Evolutionary conservation across 441 rosid species (phyloP).

Genomic region (Bocquillonia castaneifolia): DNA sequence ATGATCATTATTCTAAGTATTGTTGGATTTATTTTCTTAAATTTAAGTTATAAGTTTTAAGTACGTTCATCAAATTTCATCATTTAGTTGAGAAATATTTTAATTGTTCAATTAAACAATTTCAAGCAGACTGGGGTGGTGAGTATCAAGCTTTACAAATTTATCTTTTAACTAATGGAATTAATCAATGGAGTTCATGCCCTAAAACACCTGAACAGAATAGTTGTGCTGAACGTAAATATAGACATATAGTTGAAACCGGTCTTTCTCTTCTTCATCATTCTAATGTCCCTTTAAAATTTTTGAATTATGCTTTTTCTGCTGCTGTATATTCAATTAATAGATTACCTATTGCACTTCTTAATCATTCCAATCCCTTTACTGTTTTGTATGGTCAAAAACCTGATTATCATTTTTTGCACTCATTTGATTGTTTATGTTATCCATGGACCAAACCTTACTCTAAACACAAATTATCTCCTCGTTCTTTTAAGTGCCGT

Average conservation of each 20-base stretch:
- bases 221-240: not conserved
- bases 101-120: not conserved
- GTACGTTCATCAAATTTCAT: not conserved
- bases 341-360: not conserved
- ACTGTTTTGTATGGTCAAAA: too few species aligned
- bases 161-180: not conserved
- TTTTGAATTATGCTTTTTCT: not conserved
- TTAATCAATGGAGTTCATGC: not conserved
- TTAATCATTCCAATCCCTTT: not conserved
- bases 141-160: not conserved
- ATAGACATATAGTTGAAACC: not conserved
- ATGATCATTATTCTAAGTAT: not conserved
- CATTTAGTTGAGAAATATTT: not conserved
- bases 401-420: not conserved
- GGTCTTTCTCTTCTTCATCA: not conserved
- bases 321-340: not conserved
- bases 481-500: not conserved
- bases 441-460: not conserved
- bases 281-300: not conserved
- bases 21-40: not conserved
- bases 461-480: not conserved
- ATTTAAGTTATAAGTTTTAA: not conserved
- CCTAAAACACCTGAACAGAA: not conserved
- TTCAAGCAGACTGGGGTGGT: not conserved
- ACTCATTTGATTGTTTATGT: not conserved